Evolutionary conservation across 2,329 filamentous ascomycete genomes (phyloP).

Genomic region (Clarireedia homoeocarpa): DNA sequence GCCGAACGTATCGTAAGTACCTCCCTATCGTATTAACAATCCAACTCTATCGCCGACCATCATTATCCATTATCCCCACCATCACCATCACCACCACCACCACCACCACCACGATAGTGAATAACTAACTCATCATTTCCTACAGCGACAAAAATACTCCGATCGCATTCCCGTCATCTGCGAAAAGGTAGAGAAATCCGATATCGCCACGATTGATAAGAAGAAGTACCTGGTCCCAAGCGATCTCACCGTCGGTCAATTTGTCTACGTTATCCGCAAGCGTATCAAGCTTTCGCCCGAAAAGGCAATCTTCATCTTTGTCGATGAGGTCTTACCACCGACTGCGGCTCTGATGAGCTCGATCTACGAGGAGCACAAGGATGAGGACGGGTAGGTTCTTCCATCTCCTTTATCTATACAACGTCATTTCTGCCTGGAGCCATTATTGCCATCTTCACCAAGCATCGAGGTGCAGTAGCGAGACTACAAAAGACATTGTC

Average conservation of each 20-base stretch:
- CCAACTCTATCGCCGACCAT: neutral
- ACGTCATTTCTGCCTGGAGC: conserved; percentile 6
- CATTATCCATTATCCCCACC: conserved; percentile 5
- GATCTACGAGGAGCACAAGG: conserved; percentile 99
- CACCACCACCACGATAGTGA: neutral
- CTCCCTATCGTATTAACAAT: conserved; percentile 5
- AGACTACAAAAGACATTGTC: neutral
- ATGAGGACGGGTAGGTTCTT: conserved; percentile 51
- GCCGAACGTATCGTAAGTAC: conserved; percentile 62
- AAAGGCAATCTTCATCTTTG: conserved; percentile 99
- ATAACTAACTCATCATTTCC: neutral
- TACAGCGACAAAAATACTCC: conserved; percentile 82
- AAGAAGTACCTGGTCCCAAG: conserved; percentile 99
- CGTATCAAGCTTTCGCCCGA: conserved; percentile 98
- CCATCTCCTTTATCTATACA: conserved; percentile 5
- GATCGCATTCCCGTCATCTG: conserved; percentile 99
- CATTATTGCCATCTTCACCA: conserved; percentile 7
- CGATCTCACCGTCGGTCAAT: conserved; percentile 97
- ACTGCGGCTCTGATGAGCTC: conserved; percentile 98
- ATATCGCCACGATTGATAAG: conserved; percentile 99
- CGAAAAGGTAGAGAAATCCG: conserved; percentile 98
- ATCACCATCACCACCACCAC: neutral
- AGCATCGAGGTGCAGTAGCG: neutral
- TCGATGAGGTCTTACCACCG: conserved; percentile 93
- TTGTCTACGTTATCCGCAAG: conserved; percentile 99